Percentiles rank a stretch among this genome's conserved stretches.
Evolutionary conservation across 2,329 filamentous ascomycete genomes (phyloP).

Genomic region (Aureobasidium sp.): DNA sequence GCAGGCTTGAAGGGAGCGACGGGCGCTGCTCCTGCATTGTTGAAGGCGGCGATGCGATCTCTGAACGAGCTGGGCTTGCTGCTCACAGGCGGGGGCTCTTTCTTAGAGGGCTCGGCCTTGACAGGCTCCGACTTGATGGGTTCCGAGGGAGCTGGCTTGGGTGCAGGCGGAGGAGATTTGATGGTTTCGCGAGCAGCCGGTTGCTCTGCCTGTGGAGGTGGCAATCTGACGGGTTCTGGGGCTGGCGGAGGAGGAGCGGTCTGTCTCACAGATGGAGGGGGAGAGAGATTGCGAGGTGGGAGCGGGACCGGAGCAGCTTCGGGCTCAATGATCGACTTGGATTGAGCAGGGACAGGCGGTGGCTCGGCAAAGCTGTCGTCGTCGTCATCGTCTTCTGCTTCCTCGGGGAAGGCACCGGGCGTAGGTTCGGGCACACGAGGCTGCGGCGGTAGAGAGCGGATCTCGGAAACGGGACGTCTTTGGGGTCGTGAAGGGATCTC

Average conservation of each 20-base stretch:
- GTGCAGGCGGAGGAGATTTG: slow-evolving; percentile 21
- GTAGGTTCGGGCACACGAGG: slow-evolving; percentile 29
- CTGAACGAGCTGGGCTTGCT: slow-evolving; percentile 84
- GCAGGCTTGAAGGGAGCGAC: slow-evolving; percentile 82
- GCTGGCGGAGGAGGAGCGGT: slow-evolving; percentile 3
- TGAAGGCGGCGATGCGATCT: slow-evolving; percentile 95
- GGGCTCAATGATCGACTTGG: slow-evolving; percentile 24
- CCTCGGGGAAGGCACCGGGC: slow-evolving; percentile 20
- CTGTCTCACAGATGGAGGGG: neutral
- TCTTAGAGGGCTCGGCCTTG: slow-evolving; percentile 38
- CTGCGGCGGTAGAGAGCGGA: slow-evolving; percentile 19
- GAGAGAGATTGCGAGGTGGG: slow-evolving; percentile 16
- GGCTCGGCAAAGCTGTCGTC: slow-evolving; percentile 18
- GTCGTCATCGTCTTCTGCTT: slow-evolving; percentile 25
- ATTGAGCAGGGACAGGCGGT: slow-evolving; percentile 23
- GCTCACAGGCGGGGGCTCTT: slow-evolving; percentile 56
- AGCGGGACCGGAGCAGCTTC: slow-evolving; percentile 29
- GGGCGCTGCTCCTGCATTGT: slow-evolving; percentile 77
- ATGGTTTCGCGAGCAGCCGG: slow-evolving; percentile 17
- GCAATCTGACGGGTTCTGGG: neutral
- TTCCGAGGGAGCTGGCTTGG: slow-evolving; percentile 28
- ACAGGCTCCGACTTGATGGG: slow-evolving; percentile 21
- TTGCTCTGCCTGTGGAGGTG: neutral
- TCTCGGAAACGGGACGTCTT: slow-evolving; percentile 63
- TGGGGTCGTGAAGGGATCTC: slow-evolving; percentile 78